Base-by-base conservation (phyloP, 2,329 filamentous ascomycete genomes). In the Dothidotthia symphoricarpi region DNA sequence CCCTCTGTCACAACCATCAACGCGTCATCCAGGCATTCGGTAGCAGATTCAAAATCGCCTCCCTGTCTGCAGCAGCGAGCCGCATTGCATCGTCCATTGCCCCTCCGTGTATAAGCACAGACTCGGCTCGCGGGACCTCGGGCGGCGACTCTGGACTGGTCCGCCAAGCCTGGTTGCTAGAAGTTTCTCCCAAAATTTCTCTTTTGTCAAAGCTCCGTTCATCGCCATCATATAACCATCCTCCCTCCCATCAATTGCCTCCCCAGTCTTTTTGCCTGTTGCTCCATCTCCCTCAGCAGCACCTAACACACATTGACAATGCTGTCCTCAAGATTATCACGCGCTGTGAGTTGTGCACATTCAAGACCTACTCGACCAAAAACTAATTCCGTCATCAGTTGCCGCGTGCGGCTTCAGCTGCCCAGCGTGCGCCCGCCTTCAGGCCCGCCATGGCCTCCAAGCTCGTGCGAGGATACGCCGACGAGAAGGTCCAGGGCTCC, bases 401-500 rank as follows among this genome's bases (percentile, higher is more conserved):
- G 72, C 87, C 88, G 66, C 82, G 88, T 78, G 83, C 86, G 69
- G 75, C 78, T 54, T 76, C 84, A 63, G 73, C 80, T 67, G 75
- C 83, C 69, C 75, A 82, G 67, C 84, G 85, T 71, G 53, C 57
- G 7, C 85, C 79, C 44, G 73, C 80, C 65, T 72, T 82, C 68
- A 83, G 83, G 73, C 80, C 84, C 59, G 82, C 88, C 53, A 70
- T 87, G 61, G 77, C 77, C 53, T 81, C 86, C 52, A 81, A 81
- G 61, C 88, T 91, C 68, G 81, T 84, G 65, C 67, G 73, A 57
- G 79, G 86, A 62, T 88, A 86, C 75, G 85, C 86, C 56, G 83
- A 86, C 54, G 78, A 80, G 69, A 96, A 96, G 82, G 88, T 97
- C 46, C 88, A 91, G 76, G 93, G 93, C 67, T 75, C 87, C 64